Conservation (phyloP, 2,329 filamentous ascomycete genomes). For the Trichoderma endophyticum region DNA sequence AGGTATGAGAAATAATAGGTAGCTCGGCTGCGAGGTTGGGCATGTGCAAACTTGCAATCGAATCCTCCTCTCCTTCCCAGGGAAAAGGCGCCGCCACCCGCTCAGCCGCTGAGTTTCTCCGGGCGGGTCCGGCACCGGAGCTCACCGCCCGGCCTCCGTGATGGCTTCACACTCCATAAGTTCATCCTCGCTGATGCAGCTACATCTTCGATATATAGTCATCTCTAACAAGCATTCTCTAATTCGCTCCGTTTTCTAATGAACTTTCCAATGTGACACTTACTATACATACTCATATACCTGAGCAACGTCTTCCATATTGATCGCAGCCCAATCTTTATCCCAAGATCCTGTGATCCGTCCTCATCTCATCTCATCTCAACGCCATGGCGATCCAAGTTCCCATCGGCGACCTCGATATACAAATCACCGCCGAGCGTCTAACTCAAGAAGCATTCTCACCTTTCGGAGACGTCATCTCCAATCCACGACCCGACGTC, state of each 20-base stretch:
- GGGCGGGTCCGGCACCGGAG: conserved; percentile 21
- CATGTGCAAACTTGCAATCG: background rate
- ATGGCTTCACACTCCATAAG: background rate
- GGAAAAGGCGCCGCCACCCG: background rate
- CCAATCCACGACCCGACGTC: conserved; percentile 63
- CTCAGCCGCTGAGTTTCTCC: background rate
- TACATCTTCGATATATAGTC: background rate
- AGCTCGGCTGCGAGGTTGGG: background rate
- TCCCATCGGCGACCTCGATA: conserved; percentile 23
- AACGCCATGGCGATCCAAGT: conserved; percentile 28
- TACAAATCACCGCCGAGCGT: conserved; percentile 55
- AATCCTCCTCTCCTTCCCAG: background rate
- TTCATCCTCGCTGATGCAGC: background rate
- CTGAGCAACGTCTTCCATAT: background rate
- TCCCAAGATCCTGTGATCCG: background rate
- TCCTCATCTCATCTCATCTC: background rate
- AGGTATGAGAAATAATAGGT: background rate
- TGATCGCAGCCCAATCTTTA: background rate
- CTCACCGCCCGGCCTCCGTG: background rate
- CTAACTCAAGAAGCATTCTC: conserved; percentile 68
- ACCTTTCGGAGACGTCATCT: conserved; percentile 78
- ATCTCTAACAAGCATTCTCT: background rate
- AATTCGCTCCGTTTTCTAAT: background rate
- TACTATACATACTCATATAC: background rate
- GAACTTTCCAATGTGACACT: background rate